Conservation (phyloP, 1,139 yeast genomes). For the Yamadazyma dushanensis region DNA sequence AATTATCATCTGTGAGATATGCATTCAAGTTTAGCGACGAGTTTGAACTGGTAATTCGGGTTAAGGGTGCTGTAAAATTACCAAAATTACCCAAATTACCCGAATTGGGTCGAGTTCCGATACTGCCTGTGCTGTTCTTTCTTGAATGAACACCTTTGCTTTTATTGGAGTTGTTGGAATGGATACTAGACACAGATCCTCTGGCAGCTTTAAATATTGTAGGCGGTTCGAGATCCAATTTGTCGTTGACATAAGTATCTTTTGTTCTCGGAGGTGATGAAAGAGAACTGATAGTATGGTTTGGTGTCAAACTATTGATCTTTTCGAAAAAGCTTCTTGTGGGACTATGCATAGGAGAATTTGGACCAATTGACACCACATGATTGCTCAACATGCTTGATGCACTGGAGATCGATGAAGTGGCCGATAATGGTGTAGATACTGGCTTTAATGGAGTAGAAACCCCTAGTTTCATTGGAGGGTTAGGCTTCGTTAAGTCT, state of each 20-base stretch:
- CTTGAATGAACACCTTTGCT: slow-evolving; percentile 2
- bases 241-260: slow-evolving; percentile 12
- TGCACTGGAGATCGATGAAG: slow-evolving; percentile 11
- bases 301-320: slow-evolving; percentile 13
- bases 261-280: slow-evolving; percentile 25
- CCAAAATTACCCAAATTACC: background rate
- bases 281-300: slow-evolving; percentile 32
- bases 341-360: slow-evolving; percentile 17
- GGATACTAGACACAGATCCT: slow-evolving; percentile 4
- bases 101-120: slow-evolving; percentile 1
- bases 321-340: slow-evolving; percentile 18
- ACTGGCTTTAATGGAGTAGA: slow-evolving; percentile 12
- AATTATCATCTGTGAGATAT: slow-evolving; percentile 35
- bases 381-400: slow-evolving; percentile 8
- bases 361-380: slow-evolving; percentile 17
- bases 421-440: slow-evolving; percentile 14
- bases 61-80: slow-evolving; percentile 26
- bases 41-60: slow-evolving; percentile 41
- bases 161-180: background rate
- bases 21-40: slow-evolving; percentile 47
- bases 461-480: slow-evolving; percentile 5
- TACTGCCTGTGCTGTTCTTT: slow-evolving; percentile 10
- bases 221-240: slow-evolving; percentile 39
- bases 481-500: slow-evolving; percentile 1
- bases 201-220: slow-evolving; percentile 25